Conservation (phyloP, 148 eudicot genomes). For the Polygonum maritimum region DNA sequence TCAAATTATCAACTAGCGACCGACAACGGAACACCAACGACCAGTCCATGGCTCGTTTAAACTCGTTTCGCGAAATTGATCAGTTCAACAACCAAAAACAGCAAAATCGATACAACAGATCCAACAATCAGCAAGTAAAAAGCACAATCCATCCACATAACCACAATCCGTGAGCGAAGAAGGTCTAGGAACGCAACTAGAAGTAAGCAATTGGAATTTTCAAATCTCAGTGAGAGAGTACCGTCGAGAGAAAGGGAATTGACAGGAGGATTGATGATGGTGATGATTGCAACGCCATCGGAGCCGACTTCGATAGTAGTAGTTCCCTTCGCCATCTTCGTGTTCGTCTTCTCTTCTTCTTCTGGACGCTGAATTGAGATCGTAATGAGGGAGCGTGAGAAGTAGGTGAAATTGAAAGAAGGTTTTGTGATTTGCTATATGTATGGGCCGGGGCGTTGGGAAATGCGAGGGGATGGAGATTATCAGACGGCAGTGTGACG, state of each 20-base stretch:
- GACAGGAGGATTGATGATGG: conserved; percentile 42
- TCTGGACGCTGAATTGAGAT: background rate
- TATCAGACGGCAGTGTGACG: conserved; percentile 4
- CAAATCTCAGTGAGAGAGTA: conserved; percentile 5
- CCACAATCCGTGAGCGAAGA: conserved; percentile 1
- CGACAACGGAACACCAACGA: background rate
- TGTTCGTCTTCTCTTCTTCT: background rate
- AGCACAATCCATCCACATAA: background rate
- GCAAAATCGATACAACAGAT: background rate
- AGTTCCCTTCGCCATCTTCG: conserved; percentile 9
- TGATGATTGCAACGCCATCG: conserved; percentile 41
- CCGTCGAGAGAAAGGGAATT: conserved; percentile 41
- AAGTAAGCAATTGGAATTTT: background rate
- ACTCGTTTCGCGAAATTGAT: background rate
- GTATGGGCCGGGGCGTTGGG: conserved; percentile 7
- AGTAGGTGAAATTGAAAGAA: background rate
- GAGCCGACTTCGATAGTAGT: conserved; percentile 35
- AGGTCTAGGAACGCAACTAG: background rate
- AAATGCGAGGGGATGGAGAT: background rate
- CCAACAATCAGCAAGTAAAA: background rate
- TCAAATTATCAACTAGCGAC: background rate
- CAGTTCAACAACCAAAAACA: background rate
- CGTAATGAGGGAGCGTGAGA: background rate
- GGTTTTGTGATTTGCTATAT: background rate
- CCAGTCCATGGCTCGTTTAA: background rate